Evolutionary conservation across 176 grass and related monocot genomes (phyloP).

Genomic region (Oryza nivara): DNA sequence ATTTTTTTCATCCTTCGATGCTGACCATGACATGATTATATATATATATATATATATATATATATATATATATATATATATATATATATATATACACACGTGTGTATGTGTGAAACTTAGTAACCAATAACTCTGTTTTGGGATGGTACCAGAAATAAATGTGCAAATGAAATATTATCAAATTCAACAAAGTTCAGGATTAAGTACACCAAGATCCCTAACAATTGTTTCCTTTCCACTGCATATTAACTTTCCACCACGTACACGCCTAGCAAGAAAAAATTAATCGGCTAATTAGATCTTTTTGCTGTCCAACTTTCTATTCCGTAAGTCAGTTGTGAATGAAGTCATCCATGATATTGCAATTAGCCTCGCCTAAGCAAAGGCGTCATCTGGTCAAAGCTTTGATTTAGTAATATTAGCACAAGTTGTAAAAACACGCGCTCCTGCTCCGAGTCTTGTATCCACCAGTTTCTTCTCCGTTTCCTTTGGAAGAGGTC

Average conservation of each 20-base stretch:
- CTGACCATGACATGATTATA: no score
- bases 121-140: no score
- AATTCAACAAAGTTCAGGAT: not conserved
- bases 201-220: not conserved
- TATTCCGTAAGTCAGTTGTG: not conserved
- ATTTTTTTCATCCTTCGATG: no score
- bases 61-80: no score
- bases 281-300: not conserved
- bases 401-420: slow-evolving; percentile 29
- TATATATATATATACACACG: no score
- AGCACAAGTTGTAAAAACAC: not conserved
- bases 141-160: no score
- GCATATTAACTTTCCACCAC: not conserved
- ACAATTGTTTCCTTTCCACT: no score
- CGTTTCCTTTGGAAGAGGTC: not conserved
- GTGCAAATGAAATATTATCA: not conserved
- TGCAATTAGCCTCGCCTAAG: not conserved
- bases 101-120: no score
- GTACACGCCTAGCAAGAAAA: not conserved
- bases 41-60: no score
- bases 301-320: not conserved
- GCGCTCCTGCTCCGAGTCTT: not conserved
- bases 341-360: not conserved
- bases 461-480: slow-evolving; percentile 6
- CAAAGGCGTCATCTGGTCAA: slow-evolving; percentile 10